These are phyloP conservation scores for Bipolaris gigantea DNA, from an alignment of 2,329 filamentous ascomycete genomes.

Conservation along the genomic window DNA sequence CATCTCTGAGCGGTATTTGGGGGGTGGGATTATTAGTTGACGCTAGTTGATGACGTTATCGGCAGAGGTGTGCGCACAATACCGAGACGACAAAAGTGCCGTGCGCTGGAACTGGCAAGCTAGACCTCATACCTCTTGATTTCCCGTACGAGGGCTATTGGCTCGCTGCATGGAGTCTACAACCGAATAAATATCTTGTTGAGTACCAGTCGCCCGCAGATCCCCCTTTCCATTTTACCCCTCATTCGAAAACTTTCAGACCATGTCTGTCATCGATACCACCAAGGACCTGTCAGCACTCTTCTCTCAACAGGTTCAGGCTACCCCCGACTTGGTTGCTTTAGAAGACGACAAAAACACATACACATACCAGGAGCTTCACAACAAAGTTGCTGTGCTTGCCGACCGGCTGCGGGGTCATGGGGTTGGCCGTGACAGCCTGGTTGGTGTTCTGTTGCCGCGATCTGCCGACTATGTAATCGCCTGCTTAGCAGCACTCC, in stretches of 20 bases:
- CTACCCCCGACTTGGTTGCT: conserved; percentile 69
- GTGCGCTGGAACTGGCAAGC: conserved; percentile 17
- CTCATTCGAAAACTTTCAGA: conserved; percentile 16
- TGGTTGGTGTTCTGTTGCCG: conserved; percentile 75
- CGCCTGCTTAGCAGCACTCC: conserved; percentile 74
- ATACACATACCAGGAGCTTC: conserved; percentile 74
- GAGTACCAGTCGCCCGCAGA: conserved; percentile 11
- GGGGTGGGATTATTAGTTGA: conserved; percentile 9
- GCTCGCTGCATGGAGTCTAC: conserved; percentile 18
- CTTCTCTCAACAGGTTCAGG: conserved; percentile 68
- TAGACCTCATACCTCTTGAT: conserved; percentile 24
- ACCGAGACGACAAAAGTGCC: conserved; percentile 12
- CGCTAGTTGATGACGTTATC: conserved; percentile 26
- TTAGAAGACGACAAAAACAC: conserved; percentile 69
- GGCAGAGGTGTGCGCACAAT: conserved; percentile 16
- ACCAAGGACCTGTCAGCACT: conserved; percentile 72
- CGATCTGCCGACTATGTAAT: conserved; percentile 79
- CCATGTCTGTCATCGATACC: conserved; percentile 69
- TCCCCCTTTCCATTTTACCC: conserved; percentile 4
- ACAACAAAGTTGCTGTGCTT: conserved; percentile 66
- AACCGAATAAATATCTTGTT: conserved; percentile 25
- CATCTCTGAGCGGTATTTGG: conserved; percentile 23
- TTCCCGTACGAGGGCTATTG: conserved; percentile 17
- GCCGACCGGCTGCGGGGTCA: conserved; percentile 64
- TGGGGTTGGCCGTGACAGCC: conserved; percentile 71